Evolutionary conservation across 306 rosid genomes (phyloP), one percentile per base, ranked within the genome.

Genomic region (Gleditsia sinensis): DNA sequence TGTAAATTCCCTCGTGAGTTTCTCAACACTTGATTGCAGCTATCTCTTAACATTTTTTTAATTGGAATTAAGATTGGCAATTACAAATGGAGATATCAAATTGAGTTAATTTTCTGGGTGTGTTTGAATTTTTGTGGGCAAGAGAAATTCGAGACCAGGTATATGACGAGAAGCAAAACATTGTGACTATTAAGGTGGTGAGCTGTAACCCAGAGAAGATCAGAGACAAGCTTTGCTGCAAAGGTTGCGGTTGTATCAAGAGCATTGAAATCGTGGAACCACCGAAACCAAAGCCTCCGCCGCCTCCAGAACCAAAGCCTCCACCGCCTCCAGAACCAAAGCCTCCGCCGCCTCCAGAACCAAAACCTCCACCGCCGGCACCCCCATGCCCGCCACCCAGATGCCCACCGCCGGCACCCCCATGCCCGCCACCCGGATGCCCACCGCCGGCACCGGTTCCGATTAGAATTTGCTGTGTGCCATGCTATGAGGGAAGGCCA

Each of bases 141-240:
- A 81, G 67, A 94, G 97, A 94, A 87, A 91, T 94, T 76, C 94
- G 80, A 85, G 94, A 94, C 86, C 91, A 91, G 82, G 59, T 36
- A 21, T 94, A 79, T 71, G 88, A 91, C 19, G 91, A 89, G 80
- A 88, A 91, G 88, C 24, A 85, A 3, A 82, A 87, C 80, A n/a
- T 32, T 0, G 97, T 94, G 37, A 51, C 71, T 0, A 85, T 91
- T 85, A 84, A 59, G 65, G 98, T 94, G 36, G 90, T 88, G 1
- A 91, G 96, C 46, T 91, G 96, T 42, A 70, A n/a, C 53, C 98
- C 97, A 0, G 97, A 91, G 63, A 94, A 80, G 82, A 25, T 94
- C 1, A 84, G 88, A 62, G 88, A 86, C 32, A 83, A 85, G 74
- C 64, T 91, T 39, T 82, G 90, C 27, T 69, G 77, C 81, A 89